These are phyloP conservation scores for Penicillium crustosum DNA, from an alignment of 2,329 filamentous ascomycete species.

Conservation along the genomic window DNA sequence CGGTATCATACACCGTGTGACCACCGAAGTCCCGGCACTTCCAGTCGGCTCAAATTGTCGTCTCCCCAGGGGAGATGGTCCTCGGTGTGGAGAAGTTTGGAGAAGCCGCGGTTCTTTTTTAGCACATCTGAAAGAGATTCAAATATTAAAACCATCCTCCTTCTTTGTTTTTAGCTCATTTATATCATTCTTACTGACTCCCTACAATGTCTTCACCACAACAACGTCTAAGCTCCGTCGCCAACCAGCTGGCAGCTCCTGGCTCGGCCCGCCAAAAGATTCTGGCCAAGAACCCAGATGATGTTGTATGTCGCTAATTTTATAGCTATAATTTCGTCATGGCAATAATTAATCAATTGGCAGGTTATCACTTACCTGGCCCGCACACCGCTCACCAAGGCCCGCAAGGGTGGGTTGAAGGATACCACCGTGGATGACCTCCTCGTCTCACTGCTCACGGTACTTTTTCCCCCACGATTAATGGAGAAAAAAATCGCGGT, in stretches of 20 bases:
- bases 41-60: slow-evolving; percentile 19
- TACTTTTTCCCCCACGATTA: slow-evolving; percentile 16
- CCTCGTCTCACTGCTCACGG: slow-evolving; percentile 39
- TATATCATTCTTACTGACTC: neutral
- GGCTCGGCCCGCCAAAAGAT: slow-evolving; percentile 33
- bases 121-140: neutral
- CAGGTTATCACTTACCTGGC: slow-evolving; percentile 45
- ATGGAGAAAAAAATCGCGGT: neutral
- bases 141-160: slow-evolving; percentile 11
- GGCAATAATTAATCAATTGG: slow-evolving; percentile 1
- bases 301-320: slow-evolving; percentile 35
- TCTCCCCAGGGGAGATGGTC: too few relatives aligned
- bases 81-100: neutral
- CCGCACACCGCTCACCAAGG: slow-evolving; percentile 43
- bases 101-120: slow-evolving; percentile 27
- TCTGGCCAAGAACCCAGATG: slow-evolving; percentile 39
- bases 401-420: slow-evolving; percentile 43
- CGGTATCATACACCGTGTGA: slow-evolving; percentile 30
- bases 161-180: neutral
- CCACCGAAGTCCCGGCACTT: slow-evolving; percentile 25
- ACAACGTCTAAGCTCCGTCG: slow-evolving; percentile 43
- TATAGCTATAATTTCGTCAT: neutral
- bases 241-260: slow-evolving; percentile 40
- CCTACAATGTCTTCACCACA: slow-evolving; percentile 40
- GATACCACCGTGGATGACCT: slow-evolving; percentile 40